Conservation (phyloP, 139 green algal genomes). For the Nannochloris sp. region DNA sequence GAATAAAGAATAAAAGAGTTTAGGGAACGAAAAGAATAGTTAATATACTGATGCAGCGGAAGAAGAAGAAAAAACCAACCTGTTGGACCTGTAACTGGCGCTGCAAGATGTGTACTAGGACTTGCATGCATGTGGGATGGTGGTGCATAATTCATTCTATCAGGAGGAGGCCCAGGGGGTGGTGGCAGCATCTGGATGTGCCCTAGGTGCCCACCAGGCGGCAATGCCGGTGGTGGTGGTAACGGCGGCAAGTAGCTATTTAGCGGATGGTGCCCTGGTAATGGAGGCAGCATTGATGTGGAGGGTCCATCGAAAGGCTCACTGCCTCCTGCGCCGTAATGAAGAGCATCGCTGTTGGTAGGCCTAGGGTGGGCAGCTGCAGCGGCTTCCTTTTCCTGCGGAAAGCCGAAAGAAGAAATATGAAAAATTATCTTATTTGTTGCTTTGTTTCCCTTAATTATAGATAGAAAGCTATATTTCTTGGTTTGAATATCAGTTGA, state of each 20-base stretch:
- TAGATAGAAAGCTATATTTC: neutral
- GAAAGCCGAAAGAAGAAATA: too few species aligned
- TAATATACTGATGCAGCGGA: neutral
- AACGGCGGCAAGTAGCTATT: neutral
- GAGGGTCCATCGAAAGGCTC: neutral
- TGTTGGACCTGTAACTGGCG: neutral
- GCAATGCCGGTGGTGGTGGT: neutral
- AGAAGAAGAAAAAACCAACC: neutral
- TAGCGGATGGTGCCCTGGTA: neutral
- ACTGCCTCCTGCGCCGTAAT: neutral
- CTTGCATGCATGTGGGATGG: neutral
- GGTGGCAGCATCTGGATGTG: conserved; percentile 12
- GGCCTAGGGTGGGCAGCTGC: too few species aligned
- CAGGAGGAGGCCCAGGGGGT: conserved; percentile 17
- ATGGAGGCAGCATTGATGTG: neutral
- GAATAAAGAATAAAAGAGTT: neutral
- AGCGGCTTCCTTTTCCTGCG: neutral
- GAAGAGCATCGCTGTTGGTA: too few species aligned
- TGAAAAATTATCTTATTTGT: too few species aligned
- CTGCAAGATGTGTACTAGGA: neutral
- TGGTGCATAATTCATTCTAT: too few species aligned
- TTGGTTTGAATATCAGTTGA: neutral
- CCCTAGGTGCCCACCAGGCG: neutral
- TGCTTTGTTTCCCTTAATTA: neutral
- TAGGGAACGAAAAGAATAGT: neutral